Conservation (phyloP, 2,329 filamentous ascomycete species). For the Colletotrichum liaoningense region DNA sequence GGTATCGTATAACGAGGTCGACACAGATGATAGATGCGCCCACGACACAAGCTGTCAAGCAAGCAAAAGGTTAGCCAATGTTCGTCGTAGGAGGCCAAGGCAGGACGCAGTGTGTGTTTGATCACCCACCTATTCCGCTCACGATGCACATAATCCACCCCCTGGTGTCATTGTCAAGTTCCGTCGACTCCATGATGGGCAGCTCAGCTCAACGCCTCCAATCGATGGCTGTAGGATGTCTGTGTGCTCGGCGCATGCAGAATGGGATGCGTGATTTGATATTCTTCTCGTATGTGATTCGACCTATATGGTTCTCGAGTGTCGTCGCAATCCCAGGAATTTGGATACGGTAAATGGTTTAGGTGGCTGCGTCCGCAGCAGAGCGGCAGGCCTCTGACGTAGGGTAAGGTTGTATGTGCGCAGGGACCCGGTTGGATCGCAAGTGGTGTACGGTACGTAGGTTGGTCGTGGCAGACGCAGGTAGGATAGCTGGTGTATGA, state of each 20-base stretch:
- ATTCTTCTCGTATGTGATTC: neutral
- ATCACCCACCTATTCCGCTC: slow-evolving; percentile 74
- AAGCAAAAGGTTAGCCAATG: slow-evolving; percentile 32
- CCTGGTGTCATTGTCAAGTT: slow-evolving; percentile 81
- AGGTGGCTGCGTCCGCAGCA: slow-evolving; percentile 21
- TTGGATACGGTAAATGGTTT: slow-evolving; percentile 6
- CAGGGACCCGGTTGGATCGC: slow-evolving; percentile 9
- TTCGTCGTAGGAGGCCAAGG: neutral
- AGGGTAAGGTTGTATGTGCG: slow-evolving; percentile 5
- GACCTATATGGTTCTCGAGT: neutral
- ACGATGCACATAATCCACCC: slow-evolving; percentile 95
- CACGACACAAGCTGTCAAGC: slow-evolving; percentile 69
- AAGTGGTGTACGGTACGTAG: neutral
- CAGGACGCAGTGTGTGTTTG: neutral
- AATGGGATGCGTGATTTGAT: neutral
- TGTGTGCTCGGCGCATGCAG: slow-evolving; percentile 27
- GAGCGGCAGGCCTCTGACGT: slow-evolving; percentile 27
- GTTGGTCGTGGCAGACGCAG: neutral
- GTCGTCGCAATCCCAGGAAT: neutral
- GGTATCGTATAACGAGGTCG: slow-evolving; percentile 78
- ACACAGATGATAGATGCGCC: slow-evolving; percentile 89
- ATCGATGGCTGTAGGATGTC: slow-evolving; percentile 23
- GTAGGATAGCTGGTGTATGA: neutral
- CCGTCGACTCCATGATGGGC: slow-evolving; percentile 52
- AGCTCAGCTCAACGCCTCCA: slow-evolving; percentile 22